phyloP scores from a whole-genome alignment of 2,329 filamentous ascomycete genomes.

The Aspergillus niger region DNA sequence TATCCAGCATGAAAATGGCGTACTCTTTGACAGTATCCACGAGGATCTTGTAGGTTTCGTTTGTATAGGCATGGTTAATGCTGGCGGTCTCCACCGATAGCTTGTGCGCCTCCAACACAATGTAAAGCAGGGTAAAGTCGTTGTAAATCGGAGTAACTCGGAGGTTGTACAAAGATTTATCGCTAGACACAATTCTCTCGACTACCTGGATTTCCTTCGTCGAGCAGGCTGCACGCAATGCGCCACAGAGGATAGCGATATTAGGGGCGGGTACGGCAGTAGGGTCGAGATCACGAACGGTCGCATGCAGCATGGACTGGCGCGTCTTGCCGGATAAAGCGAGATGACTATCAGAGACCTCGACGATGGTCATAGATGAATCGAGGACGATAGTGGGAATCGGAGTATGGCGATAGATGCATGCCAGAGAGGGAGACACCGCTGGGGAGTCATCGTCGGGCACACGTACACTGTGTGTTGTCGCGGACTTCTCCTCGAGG shows the following conservation, averaged over 20 bases:
- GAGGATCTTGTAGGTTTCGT: conserved; percentile 62
- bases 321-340: conserved; percentile 35
- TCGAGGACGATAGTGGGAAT: conserved; percentile 45
- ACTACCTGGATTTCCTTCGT: conserved; percentile 39
- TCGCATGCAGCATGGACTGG: conserved; percentile 38
- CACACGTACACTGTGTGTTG: no score
- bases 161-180: conserved; percentile 30
- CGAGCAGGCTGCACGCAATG: conserved; percentile 40
- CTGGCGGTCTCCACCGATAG: conserved; percentile 26
- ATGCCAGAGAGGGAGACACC: no score
- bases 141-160: conserved; percentile 49
- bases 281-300: conserved; percentile 43
- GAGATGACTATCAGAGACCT: conserved; percentile 50
- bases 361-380: conserved; percentile 35
- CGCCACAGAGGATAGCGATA: conserved; percentile 38
- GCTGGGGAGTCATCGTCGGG: no score
- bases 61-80: conserved; percentile 46
- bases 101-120: conserved; percentile 48
- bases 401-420: conserved; percentile 36
- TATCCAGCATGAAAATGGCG: conserved; percentile 64
- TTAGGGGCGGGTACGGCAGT: conserved; percentile 37
- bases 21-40: conserved; percentile 64
- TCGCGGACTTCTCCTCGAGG: no score
- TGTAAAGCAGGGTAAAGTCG: conserved; percentile 40
- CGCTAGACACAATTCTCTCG: conserved; percentile 29